A percentile compares a stretch with the other conserved stretches of the same genome.
Evolutionary conservation across 139 green algal genomes (phyloP).

Genomic region (Yamagishiella unicocca): DNA sequence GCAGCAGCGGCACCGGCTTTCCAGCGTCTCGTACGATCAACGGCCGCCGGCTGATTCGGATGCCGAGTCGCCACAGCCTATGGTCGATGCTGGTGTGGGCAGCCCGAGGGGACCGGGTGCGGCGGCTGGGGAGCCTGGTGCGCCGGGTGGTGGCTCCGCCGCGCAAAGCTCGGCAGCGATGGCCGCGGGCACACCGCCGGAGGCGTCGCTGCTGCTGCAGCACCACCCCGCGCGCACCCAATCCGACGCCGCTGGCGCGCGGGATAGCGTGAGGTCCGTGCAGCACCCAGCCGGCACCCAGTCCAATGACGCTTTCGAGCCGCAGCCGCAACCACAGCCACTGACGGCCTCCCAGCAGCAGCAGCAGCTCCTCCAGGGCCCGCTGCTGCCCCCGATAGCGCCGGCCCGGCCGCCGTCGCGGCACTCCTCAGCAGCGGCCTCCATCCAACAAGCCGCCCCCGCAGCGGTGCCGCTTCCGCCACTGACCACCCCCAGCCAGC

Average conservation of each 20-base stretch:
- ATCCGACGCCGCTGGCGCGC: no score
- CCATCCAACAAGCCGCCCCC: not conserved
- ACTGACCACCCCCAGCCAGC: not conserved
- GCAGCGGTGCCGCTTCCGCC: not conserved
- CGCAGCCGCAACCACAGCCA: no score
- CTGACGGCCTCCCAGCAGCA: not conserved
- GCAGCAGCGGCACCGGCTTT: not conserved
- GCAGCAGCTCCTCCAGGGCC: not conserved
- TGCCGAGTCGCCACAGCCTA: no score
- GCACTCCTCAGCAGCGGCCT: not conserved
- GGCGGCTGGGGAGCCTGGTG: no score
- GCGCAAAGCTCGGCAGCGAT: no score
- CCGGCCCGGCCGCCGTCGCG: not conserved
- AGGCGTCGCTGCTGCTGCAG: no score
- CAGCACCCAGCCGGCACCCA: not conserved
- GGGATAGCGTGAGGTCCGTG: not conserved
- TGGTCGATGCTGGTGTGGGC: no score
- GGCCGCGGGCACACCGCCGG: no score
- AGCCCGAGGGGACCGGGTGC: no score
- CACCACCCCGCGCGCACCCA: no score
- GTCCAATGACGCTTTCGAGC: no score
- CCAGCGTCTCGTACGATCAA: not conserved
- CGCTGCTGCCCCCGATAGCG: not conserved
- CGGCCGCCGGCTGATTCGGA: not conserved
- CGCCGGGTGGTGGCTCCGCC: no score